A percentile compares a stretch with the other conserved stretches of the same genome.
These are phyloP conservation scores for Trypanosoma rangeli DNA, from an alignment of 208 protist genomes.

Conservation along the genomic window DNA sequence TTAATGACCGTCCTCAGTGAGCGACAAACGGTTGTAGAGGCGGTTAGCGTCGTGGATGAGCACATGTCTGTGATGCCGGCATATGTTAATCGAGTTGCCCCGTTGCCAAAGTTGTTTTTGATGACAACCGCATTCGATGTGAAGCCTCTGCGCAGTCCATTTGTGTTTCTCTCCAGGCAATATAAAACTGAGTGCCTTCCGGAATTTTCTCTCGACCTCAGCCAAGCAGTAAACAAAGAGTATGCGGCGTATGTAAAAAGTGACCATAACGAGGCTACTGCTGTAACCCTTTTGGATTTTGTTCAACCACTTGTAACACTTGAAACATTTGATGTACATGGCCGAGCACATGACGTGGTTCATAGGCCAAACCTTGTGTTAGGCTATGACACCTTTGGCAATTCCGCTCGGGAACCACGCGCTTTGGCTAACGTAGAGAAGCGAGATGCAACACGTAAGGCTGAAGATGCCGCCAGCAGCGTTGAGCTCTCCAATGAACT, in stretches of 20 bases:
- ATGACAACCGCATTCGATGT: slow-evolving; percentile 19
- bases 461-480: background rate
- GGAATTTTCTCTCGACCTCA: slow-evolving; percentile 43
- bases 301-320: slow-evolving; percentile 37
- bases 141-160: slow-evolving; percentile 31
- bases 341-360: slow-evolving; percentile 19
- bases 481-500: slow-evolving; percentile 13
- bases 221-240: slow-evolving; percentile 24
- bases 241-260: slow-evolving; percentile 19
- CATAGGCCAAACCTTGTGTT: slow-evolving; percentile 6
- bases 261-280: slow-evolving; percentile 14
- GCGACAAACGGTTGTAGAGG: slow-evolving; percentile 14
- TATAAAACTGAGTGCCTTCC: slow-evolving; percentile 39
- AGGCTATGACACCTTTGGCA: slow-evolving; percentile 19
- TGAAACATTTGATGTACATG: slow-evolving; percentile 35
- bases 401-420: background rate
- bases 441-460: background rate
- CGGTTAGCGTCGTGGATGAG: slow-evolving; percentile 13
- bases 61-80: background rate
- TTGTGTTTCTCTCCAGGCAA: slow-evolving; percentile 36
- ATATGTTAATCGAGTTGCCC: background rate
- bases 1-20: background rate
- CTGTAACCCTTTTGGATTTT: slow-evolving; percentile 37
- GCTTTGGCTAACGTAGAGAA: background rate
- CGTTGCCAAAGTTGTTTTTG: slow-evolving; percentile 19